Evolutionary conservation across 768 basidiomycete genomes (phyloP), one percentile per base, ranked within the genome.

Genomic region (Lactarius sp.): DNA sequence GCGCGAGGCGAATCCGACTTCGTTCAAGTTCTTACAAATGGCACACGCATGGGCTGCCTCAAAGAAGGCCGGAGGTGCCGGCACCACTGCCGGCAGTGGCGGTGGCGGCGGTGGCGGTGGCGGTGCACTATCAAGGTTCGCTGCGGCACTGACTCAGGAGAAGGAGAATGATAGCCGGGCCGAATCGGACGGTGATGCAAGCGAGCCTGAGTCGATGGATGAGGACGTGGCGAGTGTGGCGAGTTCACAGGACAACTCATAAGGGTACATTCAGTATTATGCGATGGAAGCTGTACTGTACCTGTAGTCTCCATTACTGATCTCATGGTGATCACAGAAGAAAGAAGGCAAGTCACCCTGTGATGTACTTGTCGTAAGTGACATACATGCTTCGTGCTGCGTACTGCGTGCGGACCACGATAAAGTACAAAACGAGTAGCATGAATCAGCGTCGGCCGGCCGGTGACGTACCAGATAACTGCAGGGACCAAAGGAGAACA

Each of bases 21-120:
- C 92, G 0, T 96, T 94, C 87, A 96, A 94, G 71, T 94, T 98
- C 80, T 78, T 98, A 72, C 89, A 95, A 73, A 92, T 90, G 81
- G 96, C 96, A 0, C 94, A 95, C 71, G 88, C 87, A 0, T 98
- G 95, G 95, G 70, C 83, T 1, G 80, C 84, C 58, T 79, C 75
- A 4, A 78, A 77, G 68, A 78, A 76, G 59, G 65, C 68, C 22
- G 75, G 71, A 36, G 73, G 69, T 50, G 75, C 74, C 50, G 59
- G 20, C 52, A 18, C 16, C 2, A 51, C 1, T 41, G 65, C 68
- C 33, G 74, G 71, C 37, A 72, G 70, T 57, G 27, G 37, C 36
- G 59, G 42, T 10, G 37, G 60, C 55, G 57, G 57, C 52, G 57
- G 57, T 59, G 52, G 57, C 50, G 62, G 62, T 59, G 51, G 56